phyloP scores from a whole-genome alignment of 2,329 filamentous ascomycete genomes.

The Celoporthe dispersa region DNA sequence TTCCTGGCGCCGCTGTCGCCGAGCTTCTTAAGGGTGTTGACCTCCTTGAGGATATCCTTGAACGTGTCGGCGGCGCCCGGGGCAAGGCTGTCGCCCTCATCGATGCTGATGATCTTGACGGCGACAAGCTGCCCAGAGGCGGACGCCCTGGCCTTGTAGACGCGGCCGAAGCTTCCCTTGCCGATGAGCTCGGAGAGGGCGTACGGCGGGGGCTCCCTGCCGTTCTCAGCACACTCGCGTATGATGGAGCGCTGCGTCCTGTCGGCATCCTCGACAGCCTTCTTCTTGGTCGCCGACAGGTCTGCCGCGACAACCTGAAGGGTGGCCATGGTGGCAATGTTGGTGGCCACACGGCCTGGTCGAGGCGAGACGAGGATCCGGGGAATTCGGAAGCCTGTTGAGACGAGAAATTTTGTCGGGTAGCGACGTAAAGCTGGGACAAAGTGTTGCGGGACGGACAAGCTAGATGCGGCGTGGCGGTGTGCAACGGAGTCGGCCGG shows the following conservation, averaged over 20 bases:
- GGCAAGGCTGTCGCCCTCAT: constrained; percentile 72
- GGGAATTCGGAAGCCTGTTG: not conserved
- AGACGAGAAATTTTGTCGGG: not conserved
- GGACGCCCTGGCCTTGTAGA: constrained; percentile 62
- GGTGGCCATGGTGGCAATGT: constrained; percentile 35
- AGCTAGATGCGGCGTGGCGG: not conserved
- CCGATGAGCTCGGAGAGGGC: constrained; percentile 68
- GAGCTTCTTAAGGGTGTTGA: constrained; percentile 71
- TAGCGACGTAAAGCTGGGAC: not conserved
- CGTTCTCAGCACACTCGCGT: constrained; percentile 60
- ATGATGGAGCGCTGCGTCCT: constrained; percentile 64
- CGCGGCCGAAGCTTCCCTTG: constrained; percentile 69
- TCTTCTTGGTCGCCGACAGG: constrained; percentile 41
- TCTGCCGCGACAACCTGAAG: constrained; percentile 39
- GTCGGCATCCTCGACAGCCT: constrained; percentile 65
- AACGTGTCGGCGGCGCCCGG: constrained; percentile 69
- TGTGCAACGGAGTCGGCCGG: not conserved
- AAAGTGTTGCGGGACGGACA: not conserved
- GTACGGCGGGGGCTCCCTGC: constrained; percentile 63
- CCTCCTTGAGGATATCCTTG: constrained; percentile 71
- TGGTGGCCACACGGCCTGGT: not conserved
- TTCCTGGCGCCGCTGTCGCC: constrained; percentile 76
- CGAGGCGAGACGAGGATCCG: not conserved
- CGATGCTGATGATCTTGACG: constrained; percentile 83
- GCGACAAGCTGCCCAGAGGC: constrained; percentile 58